Percentiles rank a stretch among this genome's conserved stretches.
These are phyloP conservation scores for Tulasnella sp. DNA, from an alignment of 768 basidiomycete genomes.

Conservation along the genomic window DNA sequence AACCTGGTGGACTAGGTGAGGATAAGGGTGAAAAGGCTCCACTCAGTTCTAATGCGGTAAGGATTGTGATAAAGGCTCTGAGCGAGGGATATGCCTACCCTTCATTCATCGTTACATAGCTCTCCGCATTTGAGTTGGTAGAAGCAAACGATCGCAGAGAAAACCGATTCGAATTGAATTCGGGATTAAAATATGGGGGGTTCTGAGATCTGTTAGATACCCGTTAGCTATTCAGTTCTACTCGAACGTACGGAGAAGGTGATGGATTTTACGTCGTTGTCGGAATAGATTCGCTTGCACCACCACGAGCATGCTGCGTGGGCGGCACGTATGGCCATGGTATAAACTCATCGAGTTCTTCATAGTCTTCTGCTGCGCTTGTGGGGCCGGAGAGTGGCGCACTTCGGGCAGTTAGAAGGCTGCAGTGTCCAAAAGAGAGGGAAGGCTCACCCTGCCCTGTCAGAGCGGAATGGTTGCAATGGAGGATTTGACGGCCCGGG, in stretches of 20 bases:
- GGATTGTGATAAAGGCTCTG: neutral
- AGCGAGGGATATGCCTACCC: neutral
- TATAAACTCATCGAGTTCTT: neutral
- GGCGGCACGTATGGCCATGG: neutral
- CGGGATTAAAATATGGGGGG: neutral
- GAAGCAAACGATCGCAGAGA: neutral
- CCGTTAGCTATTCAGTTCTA: neutral
- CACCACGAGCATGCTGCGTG: neutral
- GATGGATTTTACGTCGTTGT: neutral
- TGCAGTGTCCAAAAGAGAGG: neutral
- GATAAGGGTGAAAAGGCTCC: neutral
- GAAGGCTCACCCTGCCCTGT: neutral
- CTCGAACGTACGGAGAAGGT: neutral
- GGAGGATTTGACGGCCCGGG: neutral
- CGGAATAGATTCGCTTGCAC: neutral
- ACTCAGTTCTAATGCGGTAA: neutral
- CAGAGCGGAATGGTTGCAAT: neutral
- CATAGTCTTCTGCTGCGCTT: neutral
- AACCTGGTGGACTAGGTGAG: neutral
- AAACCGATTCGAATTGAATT: neutral
- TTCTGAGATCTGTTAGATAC: neutral
- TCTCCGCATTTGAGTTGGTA: neutral
- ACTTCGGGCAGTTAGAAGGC: neutral
- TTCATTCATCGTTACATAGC: neutral
- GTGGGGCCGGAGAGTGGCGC: neutral